Base-by-base conservation (phyloP, 2,329 filamentous ascomycete species). In the Verruconis gallopava region DNA sequence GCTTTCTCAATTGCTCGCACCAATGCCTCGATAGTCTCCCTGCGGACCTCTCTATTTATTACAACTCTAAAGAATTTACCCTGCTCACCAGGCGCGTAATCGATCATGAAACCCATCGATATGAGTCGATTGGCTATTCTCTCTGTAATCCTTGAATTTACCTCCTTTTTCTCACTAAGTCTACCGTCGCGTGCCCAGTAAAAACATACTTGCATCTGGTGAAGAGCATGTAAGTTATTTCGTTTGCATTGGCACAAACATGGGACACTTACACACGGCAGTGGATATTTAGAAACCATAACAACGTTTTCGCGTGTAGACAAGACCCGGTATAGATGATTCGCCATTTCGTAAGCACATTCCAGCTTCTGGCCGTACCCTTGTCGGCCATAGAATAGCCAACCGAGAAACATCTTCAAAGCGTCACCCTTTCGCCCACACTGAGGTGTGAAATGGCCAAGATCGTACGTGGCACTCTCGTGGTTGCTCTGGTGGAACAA, bases 121-220 rank as follows among this genome's bases (percentile, higher is more conserved):
- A 81, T 65, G 49, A 84, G 59, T 20, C 56, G 61, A 44, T 64
- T 59, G 4, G 71, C 68, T 37, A 82, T 69, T 30, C 61, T 58
- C 48, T 66, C 67, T 3, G 79, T 83, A 4, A 67, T 55, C 50
- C 58, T 63, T 40, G 69, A 71, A 54, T 79, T 81, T 40, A 55
- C 58, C 43, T 65, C 62, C 44, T 45, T 50, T 43, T 67, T 63
- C 11, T 54, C 53, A 2, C 59, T 54, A 43, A 81, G 48, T 44
- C 59, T 52, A 2, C 77, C 74, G 1, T 66, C 66, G 0, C 75
- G 75, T 0, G 79, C 76, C 53, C 83, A 86, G 59, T 94, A 94
- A 60, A 96, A 96, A 66, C 89, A 95, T 17, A 96, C 82, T 63
- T 96, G 91, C 56, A 94, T 65, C n/a, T n/a, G n/a, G n/a, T n/a